Evolutionary conservation across 768 basidiomycete genomes (phyloP), one percentile per base, ranked within the genome.

Genomic region (Calocybe cyanea): DNA sequence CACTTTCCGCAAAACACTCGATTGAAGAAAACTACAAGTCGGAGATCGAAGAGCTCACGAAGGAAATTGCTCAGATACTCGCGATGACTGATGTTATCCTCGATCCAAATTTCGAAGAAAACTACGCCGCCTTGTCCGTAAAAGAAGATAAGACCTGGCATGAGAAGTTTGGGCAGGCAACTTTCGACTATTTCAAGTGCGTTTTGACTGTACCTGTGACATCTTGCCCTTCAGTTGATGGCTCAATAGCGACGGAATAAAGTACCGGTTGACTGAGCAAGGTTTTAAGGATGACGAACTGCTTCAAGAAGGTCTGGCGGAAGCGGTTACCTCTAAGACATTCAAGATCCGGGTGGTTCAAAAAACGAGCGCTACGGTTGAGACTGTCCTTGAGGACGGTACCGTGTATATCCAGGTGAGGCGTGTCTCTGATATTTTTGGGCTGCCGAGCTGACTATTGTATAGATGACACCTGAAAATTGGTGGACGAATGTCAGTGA

Each of bases 271-370:
- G 23, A 57, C 57, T 28, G 33, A 38, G n/a, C 60, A 68, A 34
- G 68, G 65, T 18, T 71, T 71, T 55, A 57, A 63, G 41, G 59
- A 52, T 7, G 69, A 71, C 37, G 65, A 67, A 0, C 64, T 73
- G 65, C 54, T 71, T 30, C 68, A 69, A 49, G 70, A 73, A 55
- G 68, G 69, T 10, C 57, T 73, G 31, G 58, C 56, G 19, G 68
- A 73, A 42, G 48, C 52, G 6, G 51, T 69, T 21, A 45, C 62
- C n/a, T 57, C 59, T 17, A 70, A 68, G 53, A 70, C 62, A 0
- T 64, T 71, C 60, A 63, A 61, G 46, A 28, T 71, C 19, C 67
- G 69, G 24, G 53, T 72, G n/a, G 62, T 69, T 30, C 52, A 65
- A 30, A 60, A 63, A 38, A 61, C 61, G 3, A 54, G 55, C 2